Evolutionary conservation across 495 filamentous ascomycete species (phyloP).

Genomic region (Talaromyces proteolyticus): DNA sequence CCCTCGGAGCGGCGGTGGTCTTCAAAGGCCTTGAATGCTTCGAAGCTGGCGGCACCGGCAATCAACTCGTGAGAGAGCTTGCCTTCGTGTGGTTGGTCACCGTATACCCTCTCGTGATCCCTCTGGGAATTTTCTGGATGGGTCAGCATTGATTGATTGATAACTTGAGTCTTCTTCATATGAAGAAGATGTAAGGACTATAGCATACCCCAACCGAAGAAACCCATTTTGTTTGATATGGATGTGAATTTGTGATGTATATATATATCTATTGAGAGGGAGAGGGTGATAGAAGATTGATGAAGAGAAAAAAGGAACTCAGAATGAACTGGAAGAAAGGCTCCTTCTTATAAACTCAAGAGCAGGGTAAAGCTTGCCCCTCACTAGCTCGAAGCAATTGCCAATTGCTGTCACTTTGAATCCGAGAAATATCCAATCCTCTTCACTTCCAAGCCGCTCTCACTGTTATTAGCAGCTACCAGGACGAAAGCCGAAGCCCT

Average conservation of each 20-base stretch:
- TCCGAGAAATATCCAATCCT: too few relatives aligned
- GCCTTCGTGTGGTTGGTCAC: constrained; percentile 44
- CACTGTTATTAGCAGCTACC: too few relatives aligned
- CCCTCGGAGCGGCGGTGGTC: constrained; percentile 68
- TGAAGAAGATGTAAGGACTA: background rate
- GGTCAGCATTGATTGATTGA: background rate
- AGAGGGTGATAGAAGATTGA: too few relatives aligned
- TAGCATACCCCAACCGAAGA: constrained; percentile 6
- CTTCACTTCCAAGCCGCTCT: too few relatives aligned
- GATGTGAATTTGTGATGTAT: background rate
- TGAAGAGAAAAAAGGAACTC: too few relatives aligned
- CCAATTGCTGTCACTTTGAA: too few relatives aligned
- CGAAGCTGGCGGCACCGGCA: constrained; percentile 72
- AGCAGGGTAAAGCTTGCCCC: too few relatives aligned
- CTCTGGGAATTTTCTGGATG: constrained; percentile 40
- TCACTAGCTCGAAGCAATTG: too few relatives aligned
- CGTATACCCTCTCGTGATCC: constrained; percentile 58
- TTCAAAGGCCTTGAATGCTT: constrained; percentile 75
- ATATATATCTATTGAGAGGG: too few relatives aligned
- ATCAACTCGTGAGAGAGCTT: constrained; percentile 68
- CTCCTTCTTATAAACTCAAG: too few relatives aligned
- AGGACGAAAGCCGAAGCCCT: too few relatives aligned
- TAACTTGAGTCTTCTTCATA: background rate
- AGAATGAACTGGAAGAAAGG: too few relatives aligned
- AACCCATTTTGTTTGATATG: constrained; percentile 4